Evolutionary conservation across 2,329 filamentous ascomycete species (phyloP).

Genomic region (Monilinia fructigena): DNA sequence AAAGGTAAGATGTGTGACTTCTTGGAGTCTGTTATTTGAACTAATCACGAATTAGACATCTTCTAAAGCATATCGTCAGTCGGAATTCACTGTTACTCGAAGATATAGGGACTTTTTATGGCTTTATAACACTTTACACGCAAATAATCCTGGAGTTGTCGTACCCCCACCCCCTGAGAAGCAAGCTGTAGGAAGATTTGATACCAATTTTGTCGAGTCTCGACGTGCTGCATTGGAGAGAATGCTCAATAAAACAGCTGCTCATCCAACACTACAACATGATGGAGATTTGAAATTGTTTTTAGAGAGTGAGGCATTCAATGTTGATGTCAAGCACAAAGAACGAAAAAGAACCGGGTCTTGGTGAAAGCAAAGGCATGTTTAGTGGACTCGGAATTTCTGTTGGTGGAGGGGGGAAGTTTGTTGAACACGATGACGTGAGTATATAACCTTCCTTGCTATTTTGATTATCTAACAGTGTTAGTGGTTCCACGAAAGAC

Average conservation of each 20-base stretch:
- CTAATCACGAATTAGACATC: constrained; percentile 62
- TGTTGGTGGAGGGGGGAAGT: constrained; percentile 77
- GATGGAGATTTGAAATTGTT: constrained; percentile 95
- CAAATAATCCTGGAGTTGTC: constrained; percentile 91
- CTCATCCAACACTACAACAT: constrained; percentile 86
- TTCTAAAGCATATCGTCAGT: constrained; percentile 90
- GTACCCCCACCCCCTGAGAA: constrained; percentile 97
- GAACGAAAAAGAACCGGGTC: constrained; percentile 83
- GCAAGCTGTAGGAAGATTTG: constrained; percentile 93
- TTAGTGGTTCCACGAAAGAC: constrained; percentile 96
- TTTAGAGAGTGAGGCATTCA: constrained; percentile 93
- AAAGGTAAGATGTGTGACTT: constrained; percentile 57
- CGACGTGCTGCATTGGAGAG: constrained; percentile 87
- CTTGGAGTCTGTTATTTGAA: neutral
- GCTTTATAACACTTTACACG: constrained; percentile 93
- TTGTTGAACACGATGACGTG: constrained; percentile 95
- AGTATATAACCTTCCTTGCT: constrained; percentile 40
- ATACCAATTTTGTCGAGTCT: constrained; percentile 94
- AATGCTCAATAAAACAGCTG: constrained; percentile 95
- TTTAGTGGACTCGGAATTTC: constrained; percentile 80
- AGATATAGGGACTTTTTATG: constrained; percentile 96
- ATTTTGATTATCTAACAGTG: constrained; percentile 31
- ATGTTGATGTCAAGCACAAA: constrained; percentile 95
- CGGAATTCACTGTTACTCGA: constrained; percentile 89
- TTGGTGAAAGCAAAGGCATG: constrained; percentile 90